phyloP scores from a whole-genome alignment of 75 land plant species.

The Chamaecyparis obtusa region DNA sequence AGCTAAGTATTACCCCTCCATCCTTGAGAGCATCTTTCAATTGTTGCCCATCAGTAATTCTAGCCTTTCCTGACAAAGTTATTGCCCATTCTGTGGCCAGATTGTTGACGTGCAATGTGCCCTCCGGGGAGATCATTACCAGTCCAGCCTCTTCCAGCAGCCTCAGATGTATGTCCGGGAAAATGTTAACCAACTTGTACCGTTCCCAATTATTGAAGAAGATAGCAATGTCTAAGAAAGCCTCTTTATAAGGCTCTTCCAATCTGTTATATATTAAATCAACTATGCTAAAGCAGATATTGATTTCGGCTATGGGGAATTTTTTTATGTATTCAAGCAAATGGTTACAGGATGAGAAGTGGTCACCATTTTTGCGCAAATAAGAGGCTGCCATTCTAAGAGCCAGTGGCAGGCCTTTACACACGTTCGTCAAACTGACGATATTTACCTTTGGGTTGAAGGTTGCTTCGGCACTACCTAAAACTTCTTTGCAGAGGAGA shows the following conservation, averaged over 20 bases:
- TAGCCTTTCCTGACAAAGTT: not conserved
- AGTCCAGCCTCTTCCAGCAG: not conserved
- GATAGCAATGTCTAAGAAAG: not conserved
- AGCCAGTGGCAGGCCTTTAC: not conserved
- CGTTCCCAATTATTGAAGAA: not conserved
- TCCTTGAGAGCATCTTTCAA: too few species aligned
- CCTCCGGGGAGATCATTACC: not conserved
- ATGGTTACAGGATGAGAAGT: not conserved
- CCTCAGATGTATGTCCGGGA: not conserved
- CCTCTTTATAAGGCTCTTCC: not conserved
- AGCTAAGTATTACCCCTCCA: too few species aligned
- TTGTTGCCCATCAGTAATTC: not conserved
- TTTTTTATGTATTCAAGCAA: not conserved
- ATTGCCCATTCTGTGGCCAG: not conserved
- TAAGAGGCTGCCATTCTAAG: not conserved
- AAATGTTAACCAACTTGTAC: not conserved
- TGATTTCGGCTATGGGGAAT: not conserved
- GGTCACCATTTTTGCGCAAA: not conserved
- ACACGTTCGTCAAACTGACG: not conserved
- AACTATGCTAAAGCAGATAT: not conserved
- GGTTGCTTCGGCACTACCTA: too few species aligned
- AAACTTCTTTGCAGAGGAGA: too few species aligned
- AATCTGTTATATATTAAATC: not conserved
- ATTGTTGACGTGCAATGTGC: not conserved
- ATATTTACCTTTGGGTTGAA: too few species aligned